These are phyloP conservation scores for Vitis cinerea DNA, from an alignment of 164 flowering plant genomes.

Conservation along the genomic window DNA sequence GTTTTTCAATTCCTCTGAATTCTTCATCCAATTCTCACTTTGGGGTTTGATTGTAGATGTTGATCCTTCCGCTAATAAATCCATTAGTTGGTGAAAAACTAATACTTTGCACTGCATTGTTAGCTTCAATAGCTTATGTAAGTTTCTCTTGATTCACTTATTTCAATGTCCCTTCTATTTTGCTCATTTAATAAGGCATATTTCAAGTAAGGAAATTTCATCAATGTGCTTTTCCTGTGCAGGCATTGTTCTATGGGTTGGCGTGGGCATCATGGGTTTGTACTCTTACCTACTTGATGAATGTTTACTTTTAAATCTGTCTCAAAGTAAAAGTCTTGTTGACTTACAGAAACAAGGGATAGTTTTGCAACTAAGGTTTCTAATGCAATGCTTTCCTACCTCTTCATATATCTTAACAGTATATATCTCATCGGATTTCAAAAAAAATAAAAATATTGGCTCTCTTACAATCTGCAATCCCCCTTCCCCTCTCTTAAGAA, in stretches of 20 bases:
- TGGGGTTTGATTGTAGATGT: constrained; percentile 38
- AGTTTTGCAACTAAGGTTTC: too few relatives aligned
- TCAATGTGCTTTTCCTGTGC: constrained; percentile 11
- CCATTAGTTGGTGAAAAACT: constrained; percentile 74
- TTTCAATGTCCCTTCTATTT: too few relatives aligned
- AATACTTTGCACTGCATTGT: constrained; percentile 55
- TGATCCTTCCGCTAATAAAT: constrained; percentile 77
- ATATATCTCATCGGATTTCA: too few relatives aligned
- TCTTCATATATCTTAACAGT: too few relatives aligned
- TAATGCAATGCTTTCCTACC: too few relatives aligned
- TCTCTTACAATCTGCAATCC: too few relatives aligned
- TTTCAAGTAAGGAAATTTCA: too few relatives aligned
- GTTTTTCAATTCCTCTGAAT: not conserved
- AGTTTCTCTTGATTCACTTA: constrained; percentile 20
- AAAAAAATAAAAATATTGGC: too few relatives aligned
- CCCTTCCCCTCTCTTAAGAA: too few relatives aligned
- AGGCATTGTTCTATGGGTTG: constrained; percentile 79
- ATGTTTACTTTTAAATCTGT: not conserved
- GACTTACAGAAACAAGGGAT: too few relatives aligned
- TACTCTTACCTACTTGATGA: constrained; percentile 9
- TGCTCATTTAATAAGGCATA: too few relatives aligned
- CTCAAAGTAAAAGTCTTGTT: too few relatives aligned
- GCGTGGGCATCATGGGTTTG: constrained; percentile 97
- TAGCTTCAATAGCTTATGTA: constrained; percentile 77
- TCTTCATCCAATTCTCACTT: not conserved